These are phyloP conservation scores for Leishmania major DNA, from an alignment of 208 protist genomes.

Conservation along the genomic window DNA sequence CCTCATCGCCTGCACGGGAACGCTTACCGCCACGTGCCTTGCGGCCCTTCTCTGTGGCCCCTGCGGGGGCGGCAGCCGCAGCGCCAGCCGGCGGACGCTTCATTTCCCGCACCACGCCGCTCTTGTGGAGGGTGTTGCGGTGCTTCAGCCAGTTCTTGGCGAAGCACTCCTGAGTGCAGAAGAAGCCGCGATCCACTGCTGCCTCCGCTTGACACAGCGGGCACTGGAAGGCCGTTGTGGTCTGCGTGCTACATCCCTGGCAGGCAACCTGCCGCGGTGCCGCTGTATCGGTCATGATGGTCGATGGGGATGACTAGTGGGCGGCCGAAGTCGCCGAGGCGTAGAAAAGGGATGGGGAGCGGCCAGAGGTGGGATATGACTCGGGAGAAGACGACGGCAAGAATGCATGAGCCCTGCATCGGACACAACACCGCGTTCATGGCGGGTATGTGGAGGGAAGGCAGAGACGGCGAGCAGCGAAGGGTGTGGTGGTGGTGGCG, in stretches of 20 bases:
- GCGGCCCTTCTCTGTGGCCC: not conserved
- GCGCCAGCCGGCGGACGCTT: slow-evolving; percentile 16
- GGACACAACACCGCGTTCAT: not conserved
- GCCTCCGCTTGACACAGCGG: slow-evolving; percentile 83
- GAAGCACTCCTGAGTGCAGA: slow-evolving; percentile 86
- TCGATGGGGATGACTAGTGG: not conserved
- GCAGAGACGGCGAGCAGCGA: not conserved
- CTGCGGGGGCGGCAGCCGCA: not conserved
- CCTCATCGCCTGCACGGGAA: slow-evolving; percentile 2
- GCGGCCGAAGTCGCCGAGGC: not conserved
- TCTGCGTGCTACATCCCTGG: slow-evolving; percentile 57
- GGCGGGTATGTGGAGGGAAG: not conserved
- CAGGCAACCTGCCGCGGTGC: slow-evolving; percentile 28
- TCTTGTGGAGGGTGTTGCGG: slow-evolving; percentile 72
- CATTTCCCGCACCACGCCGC: slow-evolving; percentile 60
- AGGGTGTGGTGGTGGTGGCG: not conserved
- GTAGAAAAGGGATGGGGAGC: not conserved
- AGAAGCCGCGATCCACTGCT: slow-evolving; percentile 68
- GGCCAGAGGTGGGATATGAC: not conserved
- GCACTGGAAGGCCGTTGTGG: slow-evolving; percentile 69
- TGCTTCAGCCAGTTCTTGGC: slow-evolving; percentile 78
- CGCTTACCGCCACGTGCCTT: not conserved
- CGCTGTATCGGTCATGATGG: not conserved
- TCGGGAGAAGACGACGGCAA: not conserved
- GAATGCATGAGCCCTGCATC: not conserved